A percentile compares a stretch with the other conserved stretches of the same genome.
These are phyloP conservation scores for Torrubiella hemipterigena DNA, from an alignment of 2,329 filamentous ascomycete genomes.

Conservation along the genomic window DNA sequence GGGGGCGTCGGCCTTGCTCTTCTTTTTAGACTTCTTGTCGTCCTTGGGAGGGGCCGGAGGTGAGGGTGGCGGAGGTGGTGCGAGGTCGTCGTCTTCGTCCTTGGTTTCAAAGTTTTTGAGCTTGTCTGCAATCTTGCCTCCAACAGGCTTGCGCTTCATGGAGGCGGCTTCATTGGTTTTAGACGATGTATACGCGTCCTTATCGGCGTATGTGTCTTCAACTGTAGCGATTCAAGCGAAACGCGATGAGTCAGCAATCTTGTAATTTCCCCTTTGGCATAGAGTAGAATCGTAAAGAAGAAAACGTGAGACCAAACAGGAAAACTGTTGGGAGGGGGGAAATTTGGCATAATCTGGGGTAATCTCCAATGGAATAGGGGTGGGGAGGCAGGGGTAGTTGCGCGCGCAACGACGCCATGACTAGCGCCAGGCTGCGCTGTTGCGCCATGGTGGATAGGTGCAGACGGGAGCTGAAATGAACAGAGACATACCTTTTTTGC, in stretches of 20 bases:
- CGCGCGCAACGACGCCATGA: too few relatives aligned
- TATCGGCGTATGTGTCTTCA: conserved; percentile 30
- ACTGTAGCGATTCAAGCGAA: too few relatives aligned
- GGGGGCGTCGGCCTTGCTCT: conserved; percentile 18
- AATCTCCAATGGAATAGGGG: too few relatives aligned
- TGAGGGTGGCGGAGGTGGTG: conserved; percentile 23
- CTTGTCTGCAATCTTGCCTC: conserved; percentile 42
- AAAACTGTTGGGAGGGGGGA: conserved; percentile 6
- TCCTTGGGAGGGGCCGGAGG: conserved; percentile 18
- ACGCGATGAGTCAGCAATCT: conserved; percentile 40
- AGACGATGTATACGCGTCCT: conserved; percentile 27
- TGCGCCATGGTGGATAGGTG: too few relatives aligned
- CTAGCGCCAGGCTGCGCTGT: not conserved
- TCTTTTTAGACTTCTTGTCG: conserved; percentile 29
- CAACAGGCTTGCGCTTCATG: conserved; percentile 37
- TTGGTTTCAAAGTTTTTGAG: conserved; percentile 42
- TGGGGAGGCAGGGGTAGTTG: conserved; percentile 5
- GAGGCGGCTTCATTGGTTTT: conserved; percentile 21
- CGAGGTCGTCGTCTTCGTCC: conserved; percentile 24
- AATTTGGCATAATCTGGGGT: conserved; percentile 12
- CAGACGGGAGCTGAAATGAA: too few relatives aligned
- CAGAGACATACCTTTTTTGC: conserved; percentile 29
- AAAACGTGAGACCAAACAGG: too few relatives aligned
- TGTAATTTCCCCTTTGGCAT: conserved; percentile 30
- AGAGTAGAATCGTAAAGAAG: too few relatives aligned